Percentiles rank a stretch among this genome's conserved stretches.
phyloP scores from a whole-genome alignment of 2,329 filamentous ascomycete species.

The Didymella lethalis region DNA sequence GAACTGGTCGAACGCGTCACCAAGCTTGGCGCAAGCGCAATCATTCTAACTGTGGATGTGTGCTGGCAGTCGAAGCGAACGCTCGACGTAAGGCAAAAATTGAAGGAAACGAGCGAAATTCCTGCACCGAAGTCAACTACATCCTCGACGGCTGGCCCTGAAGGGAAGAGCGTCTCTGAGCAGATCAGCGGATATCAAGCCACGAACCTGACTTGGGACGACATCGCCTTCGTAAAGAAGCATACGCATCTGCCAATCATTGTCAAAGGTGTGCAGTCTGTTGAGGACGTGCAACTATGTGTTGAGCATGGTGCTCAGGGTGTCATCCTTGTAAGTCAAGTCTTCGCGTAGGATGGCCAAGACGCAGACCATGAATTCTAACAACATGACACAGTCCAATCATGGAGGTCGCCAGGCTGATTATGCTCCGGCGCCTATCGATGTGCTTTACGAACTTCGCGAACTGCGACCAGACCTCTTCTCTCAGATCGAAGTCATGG shows the following conservation, averaged over 20 bases:
- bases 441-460: constrained; percentile 8
- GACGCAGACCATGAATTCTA: not conserved
- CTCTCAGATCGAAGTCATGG: constrained; percentile 8
- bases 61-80: constrained; percentile 14
- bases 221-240: constrained; percentile 6
- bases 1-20: constrained; percentile 12
- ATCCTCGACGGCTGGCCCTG: not conserved
- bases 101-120: not conserved
- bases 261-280: constrained; percentile 10
- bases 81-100: constrained; percentile 11
- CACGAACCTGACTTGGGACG: constrained; percentile 8
- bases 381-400: not conserved
- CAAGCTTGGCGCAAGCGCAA: constrained; percentile 9
- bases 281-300: constrained; percentile 9
- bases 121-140: not conserved
- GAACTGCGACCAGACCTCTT: constrained; percentile 9
- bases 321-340: constrained; percentile 4
- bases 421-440: constrained; percentile 11
- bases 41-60: constrained; percentile 12
- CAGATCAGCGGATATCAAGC: constrained; percentile 15
- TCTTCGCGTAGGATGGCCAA: not conserved
- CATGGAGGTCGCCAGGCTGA: constrained; percentile 11
- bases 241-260: constrained; percentile 11
- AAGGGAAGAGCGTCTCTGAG: constrained; percentile 7
- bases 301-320: constrained; percentile 8